phyloP scores from a whole-genome alignment of 2,329 filamentous ascomycete species.

The Penicillium palitans region DNA sequence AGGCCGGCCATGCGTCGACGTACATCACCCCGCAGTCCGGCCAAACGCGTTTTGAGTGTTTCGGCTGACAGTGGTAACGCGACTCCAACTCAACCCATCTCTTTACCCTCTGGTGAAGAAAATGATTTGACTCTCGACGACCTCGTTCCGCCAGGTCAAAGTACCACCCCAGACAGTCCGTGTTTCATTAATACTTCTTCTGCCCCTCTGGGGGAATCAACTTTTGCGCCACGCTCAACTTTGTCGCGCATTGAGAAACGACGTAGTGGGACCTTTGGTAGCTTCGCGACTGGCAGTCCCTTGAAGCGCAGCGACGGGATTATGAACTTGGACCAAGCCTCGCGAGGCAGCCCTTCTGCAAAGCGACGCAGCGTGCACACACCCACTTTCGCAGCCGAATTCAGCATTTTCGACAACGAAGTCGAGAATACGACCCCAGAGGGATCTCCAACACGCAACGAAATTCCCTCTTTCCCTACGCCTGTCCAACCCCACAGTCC shows the following conservation, averaged over 20 bases:
- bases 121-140: slow-evolving; percentile 41
- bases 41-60: slow-evolving; percentile 72
- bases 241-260: slow-evolving; percentile 52
- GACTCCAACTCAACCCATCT: slow-evolving; percentile 51
- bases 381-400: slow-evolving; percentile 61
- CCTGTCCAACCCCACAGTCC: slow-evolving; percentile 46
- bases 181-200: slow-evolving; percentile 44
- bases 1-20: slow-evolving; percentile 53
- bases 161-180: slow-evolving; percentile 21
- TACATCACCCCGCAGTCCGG: slow-evolving; percentile 76
- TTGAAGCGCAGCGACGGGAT: slow-evolving; percentile 88
- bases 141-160: slow-evolving; percentile 26
- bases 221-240: slow-evolving; percentile 38
- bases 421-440: slow-evolving; percentile 23
- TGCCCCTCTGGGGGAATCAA: slow-evolving; percentile 23
- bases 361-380: slow-evolving; percentile 88
- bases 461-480: slow-evolving; percentile 29
- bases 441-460: slow-evolving; percentile 29
- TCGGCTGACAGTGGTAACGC: slow-evolving; percentile 71
- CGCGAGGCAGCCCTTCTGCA: slow-evolving; percentile 79
- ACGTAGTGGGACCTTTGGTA: slow-evolving; percentile 49
- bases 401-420: slow-evolving; percentile 71
- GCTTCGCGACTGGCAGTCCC: slow-evolving; percentile 68
- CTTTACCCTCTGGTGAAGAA: slow-evolving; percentile 51
- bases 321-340: slow-evolving; percentile 80